These are phyloP conservation scores for Cytauxzoon felis DNA, from an alignment of 169 alveolate genomes.

Conservation along the genomic window DNA sequence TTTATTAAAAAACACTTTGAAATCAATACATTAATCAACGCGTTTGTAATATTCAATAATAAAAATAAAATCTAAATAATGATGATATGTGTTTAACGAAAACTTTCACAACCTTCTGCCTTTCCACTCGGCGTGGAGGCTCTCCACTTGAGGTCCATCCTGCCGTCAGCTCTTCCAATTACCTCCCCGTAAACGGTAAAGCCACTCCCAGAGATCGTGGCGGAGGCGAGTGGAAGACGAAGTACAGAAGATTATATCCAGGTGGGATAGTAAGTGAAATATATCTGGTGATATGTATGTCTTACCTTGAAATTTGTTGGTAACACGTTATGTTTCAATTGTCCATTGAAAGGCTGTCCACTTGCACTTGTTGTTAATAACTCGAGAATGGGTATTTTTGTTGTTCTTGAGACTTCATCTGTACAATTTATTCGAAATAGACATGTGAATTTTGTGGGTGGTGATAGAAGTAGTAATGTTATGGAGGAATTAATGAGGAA, in stretches of 20 bases:
- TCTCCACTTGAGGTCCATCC: too few species aligned
- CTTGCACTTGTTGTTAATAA: conserved; percentile 75
- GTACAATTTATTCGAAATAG: conserved; percentile 85
- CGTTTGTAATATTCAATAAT: conserved; percentile 42
- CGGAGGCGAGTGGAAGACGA: too few species aligned
- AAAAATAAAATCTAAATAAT: conserved; percentile 36
- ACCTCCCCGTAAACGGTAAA: too few species aligned
- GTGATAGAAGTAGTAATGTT: conserved; percentile 69
- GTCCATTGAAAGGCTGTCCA: conserved; percentile 83
- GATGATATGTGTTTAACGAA: too few species aligned
- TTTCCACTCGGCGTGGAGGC: too few species aligned
- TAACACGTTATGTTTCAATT: conserved; percentile 76
- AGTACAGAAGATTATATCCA: too few species aligned
- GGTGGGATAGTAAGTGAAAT: too few species aligned
- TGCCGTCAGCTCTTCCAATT: too few species aligned
- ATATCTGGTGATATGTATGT: too few species aligned
- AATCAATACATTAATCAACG: conserved; percentile 38
- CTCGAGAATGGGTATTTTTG: conserved; percentile 73
- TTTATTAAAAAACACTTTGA: conserved; percentile 35
- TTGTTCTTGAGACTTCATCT: conserved; percentile 71
- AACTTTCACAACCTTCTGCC: too few species aligned
- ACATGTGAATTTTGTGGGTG: conserved; percentile 81
- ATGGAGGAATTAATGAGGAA: conserved; percentile 59
- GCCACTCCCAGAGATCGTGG: too few species aligned
- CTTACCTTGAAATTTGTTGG: conserved; percentile 67